Percentiles rank a stretch among this genome's conserved stretches.
Conservation (phyloP, 257 asterid species). For the Cinchona pubescens region DNA sequence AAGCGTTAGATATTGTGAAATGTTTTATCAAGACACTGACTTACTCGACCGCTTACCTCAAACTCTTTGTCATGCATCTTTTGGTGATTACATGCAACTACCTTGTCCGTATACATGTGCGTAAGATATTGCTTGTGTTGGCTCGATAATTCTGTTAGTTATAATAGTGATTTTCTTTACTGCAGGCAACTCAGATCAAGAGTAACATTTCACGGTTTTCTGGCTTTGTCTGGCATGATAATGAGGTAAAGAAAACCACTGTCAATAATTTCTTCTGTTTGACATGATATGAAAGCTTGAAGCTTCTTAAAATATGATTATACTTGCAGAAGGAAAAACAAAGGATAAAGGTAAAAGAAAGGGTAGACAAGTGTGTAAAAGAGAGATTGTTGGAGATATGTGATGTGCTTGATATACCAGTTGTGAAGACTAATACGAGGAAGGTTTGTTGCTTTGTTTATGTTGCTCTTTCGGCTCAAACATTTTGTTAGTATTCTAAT, state of each 20-base stretch:
- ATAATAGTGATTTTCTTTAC: neutral
- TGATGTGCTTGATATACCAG: constrained; percentile 70
- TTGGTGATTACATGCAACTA: neutral
- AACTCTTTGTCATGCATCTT: neutral
- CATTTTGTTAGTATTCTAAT: neutral
- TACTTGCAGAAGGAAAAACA: constrained; percentile 88
- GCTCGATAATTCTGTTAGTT: neutral
- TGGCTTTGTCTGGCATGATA: constrained; percentile 86
- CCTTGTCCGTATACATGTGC: neutral
- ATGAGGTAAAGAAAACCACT: constrained; percentile 50
- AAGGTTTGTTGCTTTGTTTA: constrained; percentile 57
- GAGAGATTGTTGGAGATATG: constrained; percentile 84
- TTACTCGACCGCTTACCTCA: neutral
- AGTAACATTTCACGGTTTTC: constrained; percentile 75
- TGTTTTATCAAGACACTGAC: neutral
- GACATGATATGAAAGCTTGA: neutral
- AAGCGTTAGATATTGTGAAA: neutral
- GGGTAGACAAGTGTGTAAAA: constrained; percentile 76
- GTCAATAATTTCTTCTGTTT: constrained; percentile 1
- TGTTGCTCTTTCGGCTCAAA: constrained; percentile 2
- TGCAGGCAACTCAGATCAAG: constrained; percentile 84
- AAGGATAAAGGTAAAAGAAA: constrained; percentile 64
- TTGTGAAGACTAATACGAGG: constrained; percentile 54
- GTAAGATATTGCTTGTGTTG: neutral
- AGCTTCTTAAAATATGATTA: constrained; percentile 4